Evolutionary conservation across 805 yeast genomes (phyloP).

Genomic region (Starmerella floris): DNA sequence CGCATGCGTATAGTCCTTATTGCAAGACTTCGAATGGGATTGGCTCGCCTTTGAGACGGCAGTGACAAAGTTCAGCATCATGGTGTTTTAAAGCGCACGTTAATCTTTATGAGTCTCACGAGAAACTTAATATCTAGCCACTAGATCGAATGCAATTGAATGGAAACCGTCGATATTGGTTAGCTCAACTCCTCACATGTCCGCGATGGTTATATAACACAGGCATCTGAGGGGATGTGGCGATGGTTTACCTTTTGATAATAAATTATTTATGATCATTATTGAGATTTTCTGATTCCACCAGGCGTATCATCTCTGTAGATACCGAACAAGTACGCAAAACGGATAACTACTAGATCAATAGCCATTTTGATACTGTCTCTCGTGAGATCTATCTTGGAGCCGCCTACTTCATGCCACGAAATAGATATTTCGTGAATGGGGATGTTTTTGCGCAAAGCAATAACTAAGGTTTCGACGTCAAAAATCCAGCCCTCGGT

Average conservation of each 20-base stretch:
- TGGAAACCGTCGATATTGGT: no score
- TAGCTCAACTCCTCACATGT: no score
- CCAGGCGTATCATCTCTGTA: slow-evolving; percentile 31
- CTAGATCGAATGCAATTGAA: no score
- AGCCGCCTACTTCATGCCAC: slow-evolving; percentile 96
- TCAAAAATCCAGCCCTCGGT: slow-evolving; percentile 98
- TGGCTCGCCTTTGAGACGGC: slow-evolving; percentile 18
- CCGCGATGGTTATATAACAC: no score
- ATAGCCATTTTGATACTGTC: slow-evolving; percentile 89
- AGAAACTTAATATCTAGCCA: no score
- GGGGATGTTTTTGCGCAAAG: slow-evolving; percentile 51
- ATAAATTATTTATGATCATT: no score
- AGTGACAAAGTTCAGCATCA: no score
- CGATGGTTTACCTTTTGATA: no score
- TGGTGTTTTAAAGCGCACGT: no score
- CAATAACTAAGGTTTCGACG: slow-evolving; percentile 78
- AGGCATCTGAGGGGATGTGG: no score
- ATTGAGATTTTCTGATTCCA: not conserved
- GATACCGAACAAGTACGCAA: slow-evolving; percentile 76
- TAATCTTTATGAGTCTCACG: no score
- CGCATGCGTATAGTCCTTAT: slow-evolving; percentile 22
- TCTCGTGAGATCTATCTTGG: slow-evolving; percentile 81
- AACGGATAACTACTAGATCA: slow-evolving; percentile 77
- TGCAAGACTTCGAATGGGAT: slow-evolving; percentile 9
- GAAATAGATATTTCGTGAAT: slow-evolving; percentile 72